Conservation (phyloP, 495 filamentous ascomycete species). For the Hypoxylon perforatum region DNA sequence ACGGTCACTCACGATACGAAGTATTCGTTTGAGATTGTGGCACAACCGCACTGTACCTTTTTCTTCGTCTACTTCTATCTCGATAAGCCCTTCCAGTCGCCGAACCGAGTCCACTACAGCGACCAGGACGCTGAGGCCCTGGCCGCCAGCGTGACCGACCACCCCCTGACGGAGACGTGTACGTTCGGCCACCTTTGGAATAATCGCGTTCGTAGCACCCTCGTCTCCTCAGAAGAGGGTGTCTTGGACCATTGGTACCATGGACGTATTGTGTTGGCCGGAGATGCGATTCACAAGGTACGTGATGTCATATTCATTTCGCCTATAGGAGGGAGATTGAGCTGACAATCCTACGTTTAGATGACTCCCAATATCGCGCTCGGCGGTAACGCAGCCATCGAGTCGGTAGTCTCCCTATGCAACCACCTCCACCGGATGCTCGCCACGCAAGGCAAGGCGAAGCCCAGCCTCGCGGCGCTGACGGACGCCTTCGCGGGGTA, state of each 20-base stretch:
- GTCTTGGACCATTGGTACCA: conserved; percentile 44
- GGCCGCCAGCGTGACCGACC: conserved; percentile 25
- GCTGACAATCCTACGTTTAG: background rate
- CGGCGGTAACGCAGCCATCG: conserved; percentile 51
- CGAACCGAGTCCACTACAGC: conserved; percentile 32
- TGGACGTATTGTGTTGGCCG: conserved; percentile 45
- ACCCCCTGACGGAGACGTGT: conserved; percentile 34
- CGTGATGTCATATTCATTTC: background rate
- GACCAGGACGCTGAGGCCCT: conserved; percentile 40
- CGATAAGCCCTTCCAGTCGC: conserved; percentile 42
- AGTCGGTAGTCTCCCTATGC: conserved; percentile 45
- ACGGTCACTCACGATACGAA: conserved; percentile 8
- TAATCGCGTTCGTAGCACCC: background rate
- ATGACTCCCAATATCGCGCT: conserved; percentile 47
- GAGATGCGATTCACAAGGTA: conserved; percentile 51
- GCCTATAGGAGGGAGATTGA: background rate
- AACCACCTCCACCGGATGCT: conserved; percentile 32
- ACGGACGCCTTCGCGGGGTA: background rate
- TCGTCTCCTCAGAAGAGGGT: conserved; percentile 50
- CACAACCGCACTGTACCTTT: conserved; percentile 3
- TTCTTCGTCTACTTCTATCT: conserved; percentile 33
- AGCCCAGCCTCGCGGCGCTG: background rate
- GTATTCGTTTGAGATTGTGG: conserved; percentile 5
- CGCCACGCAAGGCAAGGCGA: background rate
- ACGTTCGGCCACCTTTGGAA: conserved; percentile 49